Percentiles rank a stretch among this genome's conserved stretches.
Evolutionary conservation across 2,329 filamentous ascomycete genomes (phyloP).

Genomic region (Hypoxylon rubiginosum): DNA sequence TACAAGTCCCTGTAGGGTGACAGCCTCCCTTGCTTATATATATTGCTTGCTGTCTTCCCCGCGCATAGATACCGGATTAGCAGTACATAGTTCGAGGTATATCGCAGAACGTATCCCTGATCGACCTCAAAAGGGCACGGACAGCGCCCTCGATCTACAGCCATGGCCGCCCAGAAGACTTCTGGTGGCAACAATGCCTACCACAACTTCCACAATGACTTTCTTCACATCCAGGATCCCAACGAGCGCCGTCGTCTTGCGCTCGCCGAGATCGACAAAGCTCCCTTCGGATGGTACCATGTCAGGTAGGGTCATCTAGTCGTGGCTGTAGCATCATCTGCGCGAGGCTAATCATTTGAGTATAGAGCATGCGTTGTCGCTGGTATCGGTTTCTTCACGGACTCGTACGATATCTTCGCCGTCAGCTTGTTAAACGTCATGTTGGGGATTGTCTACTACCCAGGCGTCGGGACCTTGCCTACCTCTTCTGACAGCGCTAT

Average conservation of each 20-base stretch:
- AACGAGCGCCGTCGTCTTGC: slow-evolving; percentile 84
- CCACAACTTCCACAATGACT: slow-evolving; percentile 84
- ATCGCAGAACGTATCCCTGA: slow-evolving; percentile 6
- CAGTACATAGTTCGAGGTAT: slow-evolving; percentile 10
- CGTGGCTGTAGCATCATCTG: not conserved
- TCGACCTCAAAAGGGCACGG: slow-evolving; percentile 14
- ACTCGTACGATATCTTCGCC: slow-evolving; percentile 87
- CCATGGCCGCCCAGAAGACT: slow-evolving; percentile 60
- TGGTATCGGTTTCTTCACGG: slow-evolving; percentile 90
- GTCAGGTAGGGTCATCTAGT: slow-evolving; percentile 59
- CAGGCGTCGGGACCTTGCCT: slow-evolving; percentile 70
- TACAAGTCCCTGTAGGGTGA: slow-evolving; percentile 26
- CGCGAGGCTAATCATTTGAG: slow-evolving; percentile 30
- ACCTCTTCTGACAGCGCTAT: slow-evolving; percentile 80
- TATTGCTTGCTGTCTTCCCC: slow-evolving; percentile 25
- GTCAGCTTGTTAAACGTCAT: slow-evolving; percentile 80
- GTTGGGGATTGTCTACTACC: slow-evolving; percentile 83
- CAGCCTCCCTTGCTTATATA: slow-evolving; percentile 35
- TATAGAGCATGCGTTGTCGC: slow-evolving; percentile 78
- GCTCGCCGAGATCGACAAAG: slow-evolving; percentile 85
- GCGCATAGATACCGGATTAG: slow-evolving; percentile 26
- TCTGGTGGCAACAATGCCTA: slow-evolving; percentile 77
- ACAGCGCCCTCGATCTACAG: slow-evolving; percentile 12
- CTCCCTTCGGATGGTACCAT: slow-evolving; percentile 87
- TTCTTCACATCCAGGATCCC: slow-evolving; percentile 73